Evolutionary conservation across 2,329 filamentous ascomycete species (phyloP).

Genomic region (Paraphoma sp.): DNA sequence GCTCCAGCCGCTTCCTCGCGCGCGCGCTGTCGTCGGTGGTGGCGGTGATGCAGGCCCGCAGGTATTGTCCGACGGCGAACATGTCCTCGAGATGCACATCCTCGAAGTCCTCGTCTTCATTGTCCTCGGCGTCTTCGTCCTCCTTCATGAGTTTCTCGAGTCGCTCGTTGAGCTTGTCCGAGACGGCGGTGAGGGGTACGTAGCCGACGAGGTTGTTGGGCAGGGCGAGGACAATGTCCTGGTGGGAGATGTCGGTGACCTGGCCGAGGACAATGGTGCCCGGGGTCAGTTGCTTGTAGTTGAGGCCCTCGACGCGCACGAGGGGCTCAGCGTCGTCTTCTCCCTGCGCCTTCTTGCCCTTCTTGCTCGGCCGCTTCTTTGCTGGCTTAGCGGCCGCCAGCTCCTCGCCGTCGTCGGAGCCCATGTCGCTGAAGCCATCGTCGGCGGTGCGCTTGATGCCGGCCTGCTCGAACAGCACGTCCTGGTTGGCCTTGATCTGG

Average conservation of each 20-base stretch:
- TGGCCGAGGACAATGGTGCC: conserved; percentile 90
- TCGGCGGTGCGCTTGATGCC: conserved; percentile 63
- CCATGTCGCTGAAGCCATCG: conserved; percentile 54
- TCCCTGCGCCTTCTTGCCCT: conserved; percentile 48
- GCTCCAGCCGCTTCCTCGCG: conserved; percentile 80
- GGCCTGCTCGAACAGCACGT: conserved; percentile 86
- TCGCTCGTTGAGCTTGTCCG: conserved; percentile 75
- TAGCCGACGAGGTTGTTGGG: conserved; percentile 94
- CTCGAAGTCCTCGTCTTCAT: conserved; percentile 55
- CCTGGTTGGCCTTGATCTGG: conserved; percentile 87
- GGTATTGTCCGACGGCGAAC: conserved; percentile 84
- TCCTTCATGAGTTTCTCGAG: conserved; percentile 72
- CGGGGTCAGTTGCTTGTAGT: conserved; percentile 86
- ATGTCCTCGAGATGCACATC: conserved; percentile 76
- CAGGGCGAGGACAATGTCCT: conserved; percentile 80
- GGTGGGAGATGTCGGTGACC: conserved; percentile 78
- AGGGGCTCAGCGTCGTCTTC: conserved; percentile 53
- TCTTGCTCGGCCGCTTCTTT: conserved; percentile 59
- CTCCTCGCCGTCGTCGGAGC: conserved; percentile 49
- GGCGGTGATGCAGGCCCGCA: conserved; percentile 82
- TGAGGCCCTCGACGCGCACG: conserved; percentile 83
- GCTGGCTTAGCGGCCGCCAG: conserved; percentile 54
- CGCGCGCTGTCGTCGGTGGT: conserved; percentile 74
- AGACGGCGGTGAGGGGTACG: conserved; percentile 90
- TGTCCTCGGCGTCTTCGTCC: conserved; percentile 64